phyloP scores from a whole-genome alignment of 331 rosid species.

The Telfairia occidentalis region DNA sequence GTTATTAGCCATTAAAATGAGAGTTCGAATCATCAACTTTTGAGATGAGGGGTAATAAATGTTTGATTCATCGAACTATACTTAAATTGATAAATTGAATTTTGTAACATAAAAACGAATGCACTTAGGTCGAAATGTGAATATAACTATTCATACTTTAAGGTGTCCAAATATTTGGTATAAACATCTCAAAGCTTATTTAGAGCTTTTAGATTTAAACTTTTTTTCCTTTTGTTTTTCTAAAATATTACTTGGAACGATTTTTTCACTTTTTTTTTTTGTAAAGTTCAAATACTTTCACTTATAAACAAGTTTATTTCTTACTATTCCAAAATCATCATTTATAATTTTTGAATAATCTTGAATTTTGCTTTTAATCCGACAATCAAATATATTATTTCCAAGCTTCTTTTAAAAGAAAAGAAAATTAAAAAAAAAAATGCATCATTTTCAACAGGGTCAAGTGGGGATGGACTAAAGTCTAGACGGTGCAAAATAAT shows the following conservation, averaged over 20 bases:
- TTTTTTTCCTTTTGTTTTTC: no score
- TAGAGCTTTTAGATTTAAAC: no score
- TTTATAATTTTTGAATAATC: background rate
- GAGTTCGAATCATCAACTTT: no score
- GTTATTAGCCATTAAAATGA: no score
- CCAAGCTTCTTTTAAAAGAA: background rate
- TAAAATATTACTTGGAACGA: no score
- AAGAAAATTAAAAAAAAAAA: background rate
- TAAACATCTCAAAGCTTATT: background rate
- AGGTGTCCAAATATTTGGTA: background rate
- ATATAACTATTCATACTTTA: background rate
- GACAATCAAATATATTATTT: background rate
- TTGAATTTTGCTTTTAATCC: background rate
- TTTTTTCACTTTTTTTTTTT: no score
- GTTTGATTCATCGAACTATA: no score
- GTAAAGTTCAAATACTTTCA: background rate
- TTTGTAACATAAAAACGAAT: no score
- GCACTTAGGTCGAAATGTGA: no score
- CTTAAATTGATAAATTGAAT: no score
- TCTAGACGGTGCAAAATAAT: background rate
- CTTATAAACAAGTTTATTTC: background rate
- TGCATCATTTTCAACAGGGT: background rate
- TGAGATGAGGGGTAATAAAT: no score
- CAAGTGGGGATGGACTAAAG: background rate
- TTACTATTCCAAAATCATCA: background rate